Evolutionary conservation across 1,284 basidiomycete species (phyloP).

Genomic region (Trichosporon sp.): DNA sequence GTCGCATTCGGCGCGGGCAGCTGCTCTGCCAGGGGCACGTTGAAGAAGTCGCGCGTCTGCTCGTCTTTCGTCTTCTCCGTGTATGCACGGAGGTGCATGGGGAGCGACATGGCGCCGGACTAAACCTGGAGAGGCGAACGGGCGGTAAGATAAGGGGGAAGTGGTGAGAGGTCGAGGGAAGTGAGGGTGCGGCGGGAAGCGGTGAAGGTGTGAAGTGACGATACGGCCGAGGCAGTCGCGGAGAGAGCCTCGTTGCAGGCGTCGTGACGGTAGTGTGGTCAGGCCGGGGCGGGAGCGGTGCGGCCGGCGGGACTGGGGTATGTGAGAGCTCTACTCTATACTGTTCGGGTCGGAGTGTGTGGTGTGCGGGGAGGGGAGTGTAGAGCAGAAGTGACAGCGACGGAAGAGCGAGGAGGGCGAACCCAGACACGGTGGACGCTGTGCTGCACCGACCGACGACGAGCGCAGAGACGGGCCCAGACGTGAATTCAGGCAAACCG

Average conservation of each 20-base stretch:
- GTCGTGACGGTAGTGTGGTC: not conserved
- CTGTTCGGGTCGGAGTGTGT: not conserved
- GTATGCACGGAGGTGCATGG: conserved; percentile 73
- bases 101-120: conserved; percentile 45
- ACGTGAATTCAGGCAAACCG: not conserved
- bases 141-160: not conserved
- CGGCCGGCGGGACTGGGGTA: not conserved
- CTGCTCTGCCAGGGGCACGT: conserved; percentile 57
- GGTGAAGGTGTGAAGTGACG: not conserved
- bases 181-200: not conserved
- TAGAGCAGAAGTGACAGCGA: not conserved
- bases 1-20: conserved; percentile 34
- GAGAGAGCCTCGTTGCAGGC: not conserved
- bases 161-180: not conserved
- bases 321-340: not conserved
- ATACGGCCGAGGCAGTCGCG: not conserved
- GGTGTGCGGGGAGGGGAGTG: not conserved
- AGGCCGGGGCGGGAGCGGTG: not conserved
- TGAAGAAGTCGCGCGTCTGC: conserved; percentile 74
- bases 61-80: conserved; percentile 86
- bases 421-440: not conserved
- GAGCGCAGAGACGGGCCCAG: conserved; percentile 2
- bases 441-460: not conserved
- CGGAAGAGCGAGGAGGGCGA: not conserved
- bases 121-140: not conserved